Percentiles rank a stretch among this genome's conserved stretches.
These are phyloP conservation scores for Tetrapisispora taiwanensis DNA, from an alignment of 805 yeast species.

Conservation along the genomic window DNA sequence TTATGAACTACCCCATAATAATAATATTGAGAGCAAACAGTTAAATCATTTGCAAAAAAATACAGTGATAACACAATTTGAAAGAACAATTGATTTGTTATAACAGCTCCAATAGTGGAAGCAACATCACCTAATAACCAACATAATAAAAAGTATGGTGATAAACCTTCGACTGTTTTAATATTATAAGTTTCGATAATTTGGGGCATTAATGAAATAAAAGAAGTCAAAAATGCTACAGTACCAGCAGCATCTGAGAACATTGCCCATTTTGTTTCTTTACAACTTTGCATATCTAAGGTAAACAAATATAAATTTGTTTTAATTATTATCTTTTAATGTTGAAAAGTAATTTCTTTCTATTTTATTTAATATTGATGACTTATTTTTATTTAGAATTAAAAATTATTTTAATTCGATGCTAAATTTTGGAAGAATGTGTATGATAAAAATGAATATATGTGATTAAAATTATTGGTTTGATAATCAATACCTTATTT, in stretches of 20 bases:
- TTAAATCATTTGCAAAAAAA: slow-evolving; percentile 60
- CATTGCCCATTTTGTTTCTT: slow-evolving; percentile 15
- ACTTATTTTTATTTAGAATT: too few relatives aligned
- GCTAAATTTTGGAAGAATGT: too few relatives aligned
- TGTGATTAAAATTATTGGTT: too few relatives aligned
- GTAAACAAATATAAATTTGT: background rate
- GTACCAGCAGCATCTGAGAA: slow-evolving; percentile 34
- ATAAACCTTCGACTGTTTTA: slow-evolving; percentile 51
- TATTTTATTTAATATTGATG: too few relatives aligned
- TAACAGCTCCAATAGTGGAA: slow-evolving; percentile 55
- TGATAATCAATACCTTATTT: too few relatives aligned
- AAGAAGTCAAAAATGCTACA: slow-evolving; percentile 35
- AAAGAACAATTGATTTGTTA: slow-evolving; percentile 73
- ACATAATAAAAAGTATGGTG: slow-evolving; percentile 41
- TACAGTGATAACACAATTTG: slow-evolving; percentile 65
- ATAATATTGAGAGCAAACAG: slow-evolving; percentile 60
- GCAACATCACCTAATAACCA: slow-evolving; percentile 39
- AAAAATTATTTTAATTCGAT: too few relatives aligned
- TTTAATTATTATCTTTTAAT: too few relatives aligned
- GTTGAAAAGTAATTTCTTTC: too few relatives aligned
- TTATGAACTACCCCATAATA: slow-evolving; percentile 42
- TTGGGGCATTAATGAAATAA: slow-evolving; percentile 47
- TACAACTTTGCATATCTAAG: slow-evolving; percentile 4
- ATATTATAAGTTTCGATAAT: slow-evolving; percentile 44
- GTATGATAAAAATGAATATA: too few relatives aligned